Base-by-base conservation (phyloP, 2,329 filamentous ascomycete genomes). In the Aspergillus ochraceoroseus region DNA sequence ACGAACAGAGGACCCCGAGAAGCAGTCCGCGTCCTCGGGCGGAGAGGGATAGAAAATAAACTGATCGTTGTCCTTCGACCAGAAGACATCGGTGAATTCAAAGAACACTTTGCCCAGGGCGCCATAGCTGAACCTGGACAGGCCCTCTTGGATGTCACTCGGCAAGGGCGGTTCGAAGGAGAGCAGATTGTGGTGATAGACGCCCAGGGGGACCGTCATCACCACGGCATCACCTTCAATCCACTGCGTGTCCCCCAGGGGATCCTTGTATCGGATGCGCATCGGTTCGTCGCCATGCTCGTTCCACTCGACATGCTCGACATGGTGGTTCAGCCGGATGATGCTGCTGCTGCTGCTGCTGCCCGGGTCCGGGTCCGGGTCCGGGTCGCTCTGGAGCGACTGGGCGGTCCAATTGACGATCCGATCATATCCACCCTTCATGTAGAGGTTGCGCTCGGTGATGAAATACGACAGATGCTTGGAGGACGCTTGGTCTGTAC, bases 61-160 rank as follows among this genome's bases (percentile, higher is more conserved):
- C 26, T 28, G 26, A n/a, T 28, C 26, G 13, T 28, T 28, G 6
- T 28, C 26, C 26, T 28, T 28, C 2, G 26, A 28, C 26, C 26
- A 28, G 13, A 28, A 28, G 11, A 28, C 26, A 6, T 28, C 26
- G 26, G 26, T 12, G n/a, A 28, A 28, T 12, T 28, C 26, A 12
- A 28, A 28, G 13, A 28, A 28, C 11, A 28, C 26, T 7, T 28
- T 28, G 13, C 26, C 26, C 26, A 28, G 26, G 13, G 26, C 26
- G 26, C 26, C 26, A 12, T 28, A 28, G 26, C 26, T 28, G 26
- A 28, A 28, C 11, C 13, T n/a, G 26, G 26, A 28, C 26, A 28
- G 7, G 26, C 26, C 26, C 26, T 28, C 26, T 28, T 28, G 26
- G 26, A 28, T 28, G 13, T 28, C 26, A 28, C 26, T 28, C 26